Evolutionary conservation across 805 yeast genomes (phyloP).

Genomic region (Scheffersomyces lignosus): DNA sequence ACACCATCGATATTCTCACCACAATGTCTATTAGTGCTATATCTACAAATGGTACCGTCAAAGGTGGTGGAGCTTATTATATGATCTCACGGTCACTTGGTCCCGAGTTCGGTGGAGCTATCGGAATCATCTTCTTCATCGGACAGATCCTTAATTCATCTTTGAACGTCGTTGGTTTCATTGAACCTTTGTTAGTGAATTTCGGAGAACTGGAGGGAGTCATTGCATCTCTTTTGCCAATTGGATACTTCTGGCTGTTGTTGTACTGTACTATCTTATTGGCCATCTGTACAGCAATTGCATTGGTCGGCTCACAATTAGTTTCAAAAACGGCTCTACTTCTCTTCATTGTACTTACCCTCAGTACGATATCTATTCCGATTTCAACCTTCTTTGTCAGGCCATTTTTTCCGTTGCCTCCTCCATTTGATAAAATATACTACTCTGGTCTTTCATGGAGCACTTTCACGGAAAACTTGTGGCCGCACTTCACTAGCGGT

Average conservation of each 20-base stretch:
- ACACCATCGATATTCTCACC: slow-evolving; percentile 78
- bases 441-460: slow-evolving; percentile 77
- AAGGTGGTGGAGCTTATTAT: slow-evolving; percentile 98
- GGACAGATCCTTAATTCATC: slow-evolving; percentile 94
- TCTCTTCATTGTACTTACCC: slow-evolving; percentile 62
- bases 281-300: slow-evolving; percentile 69
- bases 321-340: slow-evolving; percentile 83
- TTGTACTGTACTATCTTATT: slow-evolving; percentile 70
- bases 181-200: slow-evolving; percentile 83
- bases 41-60: slow-evolving; percentile 94
- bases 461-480: slow-evolving; percentile 63
- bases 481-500: slow-evolving; percentile 80
- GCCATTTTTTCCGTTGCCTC: slow-evolving; percentile 54
- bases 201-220: slow-evolving; percentile 66
- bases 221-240: slow-evolving; percentile 59
- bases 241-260: slow-evolving; percentile 67
- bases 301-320: slow-evolving; percentile 75
- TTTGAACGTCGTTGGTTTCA: slow-evolving; percentile 91
- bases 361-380: slow-evolving; percentile 82
- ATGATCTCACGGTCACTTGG: slow-evolving; percentile 96
- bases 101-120: slow-evolving; percentile 97
- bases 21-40: slow-evolving; percentile 92
- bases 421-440: slow-evolving; percentile 42
- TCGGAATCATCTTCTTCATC: slow-evolving; percentile 89
- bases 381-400: slow-evolving; percentile 64